phyloP scores from a whole-genome alignment of 2,329 filamentous ascomycete genomes.

The Pseudogymnoascus sp. region DNA sequence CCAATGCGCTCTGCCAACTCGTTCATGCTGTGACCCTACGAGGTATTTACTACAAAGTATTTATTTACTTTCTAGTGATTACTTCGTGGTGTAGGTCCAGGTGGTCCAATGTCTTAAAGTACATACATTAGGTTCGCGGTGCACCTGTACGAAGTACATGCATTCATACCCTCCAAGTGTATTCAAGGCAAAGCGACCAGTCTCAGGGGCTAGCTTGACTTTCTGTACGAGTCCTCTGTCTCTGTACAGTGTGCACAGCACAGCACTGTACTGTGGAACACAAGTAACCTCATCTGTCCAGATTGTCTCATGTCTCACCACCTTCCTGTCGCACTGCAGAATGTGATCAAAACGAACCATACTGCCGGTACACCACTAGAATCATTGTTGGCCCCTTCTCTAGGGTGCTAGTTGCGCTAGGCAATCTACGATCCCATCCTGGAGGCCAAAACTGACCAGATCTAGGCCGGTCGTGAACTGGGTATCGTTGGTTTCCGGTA shows the following conservation, averaged over 20 bases:
- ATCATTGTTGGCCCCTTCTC: not conserved
- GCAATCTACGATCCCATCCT: conserved; percentile 1
- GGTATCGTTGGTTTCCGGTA: not conserved
- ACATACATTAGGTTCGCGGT: not conserved
- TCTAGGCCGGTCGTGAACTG: not conserved
- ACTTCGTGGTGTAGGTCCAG: not conserved
- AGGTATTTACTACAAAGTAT: not conserved
- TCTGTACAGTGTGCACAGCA: not conserved
- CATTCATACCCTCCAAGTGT: not conserved
- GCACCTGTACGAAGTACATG: not conserved
- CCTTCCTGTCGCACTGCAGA: not conserved
- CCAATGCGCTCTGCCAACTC: conserved; percentile 1
- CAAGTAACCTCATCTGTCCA: not conserved
- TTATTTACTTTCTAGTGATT: not conserved
- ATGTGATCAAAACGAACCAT: not conserved
- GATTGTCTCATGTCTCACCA: not conserved
- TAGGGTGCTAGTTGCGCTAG: not conserved
- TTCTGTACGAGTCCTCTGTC: not conserved
- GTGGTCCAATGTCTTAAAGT: not conserved
- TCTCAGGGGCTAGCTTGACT: not conserved
- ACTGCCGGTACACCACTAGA: not conserved
- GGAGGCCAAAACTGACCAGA: not conserved
- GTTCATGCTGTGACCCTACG: not conserved
- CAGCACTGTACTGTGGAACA: not conserved
- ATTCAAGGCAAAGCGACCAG: not conserved